These are phyloP conservation scores for Trifolium pratense DNA, from an alignment of 306 rosid genomes.

Conservation along the genomic window DNA sequence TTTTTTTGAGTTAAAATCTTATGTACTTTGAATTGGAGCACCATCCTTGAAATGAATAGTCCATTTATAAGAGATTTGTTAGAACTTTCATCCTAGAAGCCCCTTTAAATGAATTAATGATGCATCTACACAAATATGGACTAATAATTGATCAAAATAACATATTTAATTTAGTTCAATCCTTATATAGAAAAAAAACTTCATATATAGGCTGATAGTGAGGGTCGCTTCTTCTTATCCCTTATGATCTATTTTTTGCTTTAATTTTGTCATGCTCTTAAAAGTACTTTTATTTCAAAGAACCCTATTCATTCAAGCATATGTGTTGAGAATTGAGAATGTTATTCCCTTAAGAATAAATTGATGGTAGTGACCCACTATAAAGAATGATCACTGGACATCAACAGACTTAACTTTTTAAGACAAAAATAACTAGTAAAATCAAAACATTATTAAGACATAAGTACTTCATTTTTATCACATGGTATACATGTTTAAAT, in stretches of 20 bases:
- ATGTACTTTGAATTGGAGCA: too few species aligned
- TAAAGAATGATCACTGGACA: constrained; percentile 17
- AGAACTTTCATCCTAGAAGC: neutral
- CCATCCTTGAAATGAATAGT: too few species aligned
- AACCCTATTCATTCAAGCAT: constrained; percentile 43
- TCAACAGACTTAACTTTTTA: constrained; percentile 22
- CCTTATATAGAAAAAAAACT: neutral
- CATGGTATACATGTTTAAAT: too few species aligned
- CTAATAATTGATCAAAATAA: neutral
- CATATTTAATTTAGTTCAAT: neutral
- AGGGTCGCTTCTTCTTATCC: constrained; percentile 5
- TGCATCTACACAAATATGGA: neutral
- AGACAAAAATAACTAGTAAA: neutral
- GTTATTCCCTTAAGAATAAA: constrained; percentile 27
- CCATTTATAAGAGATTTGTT: too few species aligned
- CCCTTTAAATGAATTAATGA: neutral
- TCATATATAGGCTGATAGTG: neutral
- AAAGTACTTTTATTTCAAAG: constrained; percentile 37
- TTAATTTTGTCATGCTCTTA: neutral
- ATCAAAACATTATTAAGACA: neutral
- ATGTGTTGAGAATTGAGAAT: constrained; percentile 11
- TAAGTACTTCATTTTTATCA: too few species aligned
- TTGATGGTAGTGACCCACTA: constrained; percentile 21
- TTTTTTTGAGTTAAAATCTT: too few species aligned
- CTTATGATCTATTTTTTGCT: neutral